Conservation (phyloP, 345 rosid genomes). For the Rhodamnia rubescens region DNA sequence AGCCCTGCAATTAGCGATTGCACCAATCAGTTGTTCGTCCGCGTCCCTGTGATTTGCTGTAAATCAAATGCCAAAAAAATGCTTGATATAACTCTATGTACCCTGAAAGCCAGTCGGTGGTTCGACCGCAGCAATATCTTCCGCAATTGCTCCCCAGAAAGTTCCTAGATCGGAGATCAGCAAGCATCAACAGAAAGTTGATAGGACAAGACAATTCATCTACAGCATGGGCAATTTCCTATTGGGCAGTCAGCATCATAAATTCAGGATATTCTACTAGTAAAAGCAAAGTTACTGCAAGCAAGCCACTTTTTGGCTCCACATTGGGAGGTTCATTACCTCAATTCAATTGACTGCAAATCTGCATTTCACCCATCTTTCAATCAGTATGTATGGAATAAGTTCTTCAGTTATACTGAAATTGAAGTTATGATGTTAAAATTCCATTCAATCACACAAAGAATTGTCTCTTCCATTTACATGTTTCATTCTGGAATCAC, state of each 20-base stretch:
- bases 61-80: background rate
- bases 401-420: background rate
- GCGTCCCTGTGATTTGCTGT: background rate
- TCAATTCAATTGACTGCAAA: no score
- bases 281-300: background rate
- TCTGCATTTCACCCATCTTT: background rate
- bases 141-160: conserved; percentile 61
- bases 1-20: conserved; percentile 24
- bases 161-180: background rate
- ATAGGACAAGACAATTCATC: background rate
- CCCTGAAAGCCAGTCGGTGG: conserved; percentile 85
- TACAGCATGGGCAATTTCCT: background rate
- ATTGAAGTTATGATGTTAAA: background rate
- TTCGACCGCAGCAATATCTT: conserved; percentile 48
- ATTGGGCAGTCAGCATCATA: background rate
- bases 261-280: background rate
- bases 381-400: background rate
- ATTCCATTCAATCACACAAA: background rate
- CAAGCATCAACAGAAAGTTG: background rate
- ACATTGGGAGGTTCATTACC: no score
- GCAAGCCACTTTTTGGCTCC: background rate
- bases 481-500: background rate
- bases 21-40: background rate
- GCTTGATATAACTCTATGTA: background rate
- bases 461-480: background rate